Evolutionary conservation across 164 flowering plant genomes (phyloP), one percentile per base, ranked within the genome.

Genomic region (Euptelea pleiosperma): DNA sequence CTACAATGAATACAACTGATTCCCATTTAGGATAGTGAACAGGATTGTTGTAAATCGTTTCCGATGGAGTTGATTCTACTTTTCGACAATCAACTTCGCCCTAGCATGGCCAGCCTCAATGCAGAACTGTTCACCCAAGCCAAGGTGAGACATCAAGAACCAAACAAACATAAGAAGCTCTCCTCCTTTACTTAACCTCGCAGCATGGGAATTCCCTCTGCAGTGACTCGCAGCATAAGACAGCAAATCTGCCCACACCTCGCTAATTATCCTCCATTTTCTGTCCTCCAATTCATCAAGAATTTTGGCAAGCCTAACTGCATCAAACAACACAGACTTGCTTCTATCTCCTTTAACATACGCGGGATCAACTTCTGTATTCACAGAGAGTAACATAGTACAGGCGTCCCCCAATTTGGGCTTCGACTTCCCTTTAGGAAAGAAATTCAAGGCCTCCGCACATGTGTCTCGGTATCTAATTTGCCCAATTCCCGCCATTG

Each of bases 141-240:
- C 69, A 16, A 70, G 58, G 56, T 70, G 74, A 8, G 50, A 60
- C 74, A 60, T 61, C 33, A 70, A 16, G 15, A 64, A 45, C 73
- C 68, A 70, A 40, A 64, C 62, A 36, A 64, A 60, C 8, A 52
- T 65, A 2, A 70, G 24, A 21, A 70, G 60, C 34, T 65, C 70
- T 7, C 70, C 70, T 8, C 69, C 74, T 10, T 30, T 52, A 45
- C 67, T 70, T 16, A 70, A 34, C 28, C 35, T 35, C 14, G 40
- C 43, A 7, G 63, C 66, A 26, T 70, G 66, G 22, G 36, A 8
- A 41, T 33, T 26, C 22, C 59, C 65, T 33, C 61, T 55, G 35
- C 66, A 62, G 37, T 55, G 58, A 19, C 40, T 44, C 8, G 65
- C 62, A 26, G 52, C 65, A 50, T 34, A 60, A 21, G 48, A 60